These are phyloP conservation scores for Suillus paluster DNA, from an alignment of 768 basidiomycete species.

Conservation along the genomic window DNA sequence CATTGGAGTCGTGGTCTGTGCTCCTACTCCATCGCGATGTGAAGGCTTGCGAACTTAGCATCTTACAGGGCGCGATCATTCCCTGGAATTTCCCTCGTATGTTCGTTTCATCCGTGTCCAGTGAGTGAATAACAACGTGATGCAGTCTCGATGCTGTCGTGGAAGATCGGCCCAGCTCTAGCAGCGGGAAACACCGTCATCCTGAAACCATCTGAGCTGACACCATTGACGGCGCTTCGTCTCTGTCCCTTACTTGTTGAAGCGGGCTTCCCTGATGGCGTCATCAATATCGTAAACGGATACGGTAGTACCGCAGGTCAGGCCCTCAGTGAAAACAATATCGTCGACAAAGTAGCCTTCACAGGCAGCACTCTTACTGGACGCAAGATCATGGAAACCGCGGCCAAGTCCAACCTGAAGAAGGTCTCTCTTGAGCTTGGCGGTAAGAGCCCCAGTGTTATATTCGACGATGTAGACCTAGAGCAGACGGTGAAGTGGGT, in stretches of 20 bases:
- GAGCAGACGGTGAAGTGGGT: constrained; percentile 72
- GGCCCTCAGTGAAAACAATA: constrained; percentile 67
- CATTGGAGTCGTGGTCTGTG: constrained; percentile 49
- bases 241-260: constrained; percentile 59
- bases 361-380: constrained; percentile 86
- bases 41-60: constrained; percentile 24
- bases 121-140: constrained; percentile 1
- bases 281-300: constrained; percentile 77
- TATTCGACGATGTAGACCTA: constrained; percentile 54
- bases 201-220: constrained; percentile 83
- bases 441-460: constrained; percentile 52
- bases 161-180: constrained; percentile 77
- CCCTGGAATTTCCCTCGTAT: constrained; percentile 80
- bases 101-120: too few relatives aligned
- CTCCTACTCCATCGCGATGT: too few relatives aligned
- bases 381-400: constrained; percentile 77
- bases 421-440: constrained; percentile 64
- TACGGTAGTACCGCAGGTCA: constrained; percentile 72
- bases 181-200: constrained; percentile 80
- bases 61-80: constrained; percentile 53
- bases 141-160: too few relatives aligned
- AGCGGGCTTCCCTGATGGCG: constrained; percentile 79
- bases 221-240: constrained; percentile 66
- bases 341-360: constrained; percentile 79
- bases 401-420: constrained; percentile 84